Evolutionary conservation across 139 green algal species (phyloP), one percentile per base, ranked within the genome.

Genomic region (Chlorella ohadii): DNA sequence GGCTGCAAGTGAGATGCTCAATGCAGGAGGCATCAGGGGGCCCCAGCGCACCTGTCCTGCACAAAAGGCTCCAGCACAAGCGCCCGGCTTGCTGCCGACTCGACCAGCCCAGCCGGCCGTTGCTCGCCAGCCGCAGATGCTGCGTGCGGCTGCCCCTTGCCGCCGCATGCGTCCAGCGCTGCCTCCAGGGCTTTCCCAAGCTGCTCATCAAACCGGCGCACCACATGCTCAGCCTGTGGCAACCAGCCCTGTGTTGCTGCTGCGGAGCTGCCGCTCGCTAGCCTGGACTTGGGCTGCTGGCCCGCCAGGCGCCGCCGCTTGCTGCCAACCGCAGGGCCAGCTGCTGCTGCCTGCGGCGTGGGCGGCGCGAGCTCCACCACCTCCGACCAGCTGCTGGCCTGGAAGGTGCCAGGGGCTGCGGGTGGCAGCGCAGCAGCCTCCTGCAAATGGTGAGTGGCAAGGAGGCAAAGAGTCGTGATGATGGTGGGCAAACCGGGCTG

Each of bases 21-120:
- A n/a, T n/a, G n/a, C 51, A 59, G 51, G 12, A 59, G 15, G 11
- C 51, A 59, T 23, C 11, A 9, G 51, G 3, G 9, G 15, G 2
- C 11, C 22, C 11, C 51, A 22, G 51, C 70, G 41, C 86, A 94
- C 72, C 87, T 84, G 65, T 90, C 47, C 81, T 95, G 92, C 39
- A 94, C 85, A 66, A 89, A 92, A 2, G 87, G 90, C 88, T 94
- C 86, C 84, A 97, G 88, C 68, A 93, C 84, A 0, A 56, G 66
- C 15, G 90, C 72, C 2, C 94, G 82, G 82, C 84, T 88, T 47
- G 68, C 12, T 28, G 39, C 61, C 61, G 55, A 56, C 4, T 80
- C 55, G 17, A 11, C 74, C 31, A 67, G 55, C 23, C 51, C 55
- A 23, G 31, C 19, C 3, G 38, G 47, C 31, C 56, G 55, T 77